These are phyloP conservation scores for Agrocybe praecox DNA, from an alignment of 768 basidiomycete genomes.

Conservation along the genomic window DNA sequence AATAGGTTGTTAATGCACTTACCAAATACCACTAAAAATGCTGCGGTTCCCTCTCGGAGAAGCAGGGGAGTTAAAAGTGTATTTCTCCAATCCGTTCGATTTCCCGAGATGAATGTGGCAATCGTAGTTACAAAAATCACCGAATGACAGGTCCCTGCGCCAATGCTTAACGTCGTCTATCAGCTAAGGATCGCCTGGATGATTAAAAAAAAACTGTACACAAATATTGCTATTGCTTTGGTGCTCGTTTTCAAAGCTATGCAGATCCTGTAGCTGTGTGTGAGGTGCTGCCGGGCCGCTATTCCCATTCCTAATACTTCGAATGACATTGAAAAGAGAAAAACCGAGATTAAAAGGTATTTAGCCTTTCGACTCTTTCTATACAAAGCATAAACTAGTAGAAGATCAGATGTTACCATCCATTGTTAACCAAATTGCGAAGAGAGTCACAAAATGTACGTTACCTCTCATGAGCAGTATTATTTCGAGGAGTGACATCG, in stretches of 20 bases:
- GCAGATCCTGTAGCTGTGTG: too few species aligned
- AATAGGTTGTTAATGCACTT: background rate
- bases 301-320: constrained; percentile 3
- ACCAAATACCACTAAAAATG: constrained; percentile 15
- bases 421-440: too few species aligned
- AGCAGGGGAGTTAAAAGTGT: constrained; percentile 11
- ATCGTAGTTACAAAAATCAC: constrained; percentile 7
- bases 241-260: too few species aligned
- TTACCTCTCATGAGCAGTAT: constrained; percentile 7
- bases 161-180: background rate
- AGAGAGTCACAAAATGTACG: too few species aligned
- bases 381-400: constrained; percentile 12
- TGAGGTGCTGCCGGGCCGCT: background rate
- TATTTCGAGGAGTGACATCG: constrained; percentile 9
- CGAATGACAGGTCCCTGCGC: constrained; percentile 5
- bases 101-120: background rate
- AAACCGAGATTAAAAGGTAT: background rate
- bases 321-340: constrained; percentile 3
- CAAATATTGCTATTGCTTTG: too few species aligned
- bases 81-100: constrained; percentile 1
- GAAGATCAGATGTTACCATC: background rate
- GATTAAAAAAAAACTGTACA: too few species aligned
- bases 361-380: background rate
- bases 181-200: background rate
- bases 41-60: constrained; percentile 13